Evolutionary conservation across 1,284 basidiomycete species (phyloP).

Genomic region (Rhodofomes roseus): DNA sequence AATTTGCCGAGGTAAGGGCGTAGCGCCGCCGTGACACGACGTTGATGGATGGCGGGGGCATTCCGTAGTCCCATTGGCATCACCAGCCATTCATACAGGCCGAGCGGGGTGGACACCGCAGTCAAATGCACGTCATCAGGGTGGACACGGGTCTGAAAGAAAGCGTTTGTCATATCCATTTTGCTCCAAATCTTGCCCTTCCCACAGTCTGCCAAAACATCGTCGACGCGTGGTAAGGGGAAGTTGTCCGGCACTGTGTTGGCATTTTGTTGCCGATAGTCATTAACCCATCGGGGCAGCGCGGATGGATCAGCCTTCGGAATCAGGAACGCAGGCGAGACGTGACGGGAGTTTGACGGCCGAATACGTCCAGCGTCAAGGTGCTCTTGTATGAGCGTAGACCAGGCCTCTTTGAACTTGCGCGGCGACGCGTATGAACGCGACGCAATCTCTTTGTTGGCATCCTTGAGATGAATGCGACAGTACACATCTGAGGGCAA

Average conservation of each 20-base stretch:
- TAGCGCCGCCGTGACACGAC: conserved; percentile 8
- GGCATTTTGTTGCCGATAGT: no score
- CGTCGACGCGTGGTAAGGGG: conserved; percentile 35
- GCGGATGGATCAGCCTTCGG: conserved; percentile 34
- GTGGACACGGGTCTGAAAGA: conserved; percentile 35
- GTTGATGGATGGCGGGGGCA: conserved; percentile 9
- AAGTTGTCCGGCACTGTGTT: conserved; percentile 7
- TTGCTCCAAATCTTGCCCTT: conserved; percentile 32
- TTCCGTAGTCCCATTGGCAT: conserved; percentile 11
- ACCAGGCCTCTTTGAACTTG: conserved; percentile 4
- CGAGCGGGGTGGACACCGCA: conserved; percentile 5
- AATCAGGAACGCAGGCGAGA: conserved; percentile 34
- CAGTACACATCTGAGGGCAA: not conserved
- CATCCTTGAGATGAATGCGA: not conserved
- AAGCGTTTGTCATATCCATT: conserved; percentile 40
- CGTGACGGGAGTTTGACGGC: conserved; percentile 13
- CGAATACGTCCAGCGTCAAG: conserved; percentile 13
- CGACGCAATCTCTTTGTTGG: not conserved
- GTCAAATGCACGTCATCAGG: not conserved
- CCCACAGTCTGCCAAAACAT: conserved; percentile 30
- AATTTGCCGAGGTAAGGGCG: conserved; percentile 6
- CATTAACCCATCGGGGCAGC: conserved; percentile 31
- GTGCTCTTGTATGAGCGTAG: conserved; percentile 13
- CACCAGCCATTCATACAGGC: conserved; percentile 8
- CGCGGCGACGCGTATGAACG: conserved; percentile 1